Base-by-base conservation (phyloP, 1,284 basidiomycete species). In the Trichosporon sp. region DNA sequence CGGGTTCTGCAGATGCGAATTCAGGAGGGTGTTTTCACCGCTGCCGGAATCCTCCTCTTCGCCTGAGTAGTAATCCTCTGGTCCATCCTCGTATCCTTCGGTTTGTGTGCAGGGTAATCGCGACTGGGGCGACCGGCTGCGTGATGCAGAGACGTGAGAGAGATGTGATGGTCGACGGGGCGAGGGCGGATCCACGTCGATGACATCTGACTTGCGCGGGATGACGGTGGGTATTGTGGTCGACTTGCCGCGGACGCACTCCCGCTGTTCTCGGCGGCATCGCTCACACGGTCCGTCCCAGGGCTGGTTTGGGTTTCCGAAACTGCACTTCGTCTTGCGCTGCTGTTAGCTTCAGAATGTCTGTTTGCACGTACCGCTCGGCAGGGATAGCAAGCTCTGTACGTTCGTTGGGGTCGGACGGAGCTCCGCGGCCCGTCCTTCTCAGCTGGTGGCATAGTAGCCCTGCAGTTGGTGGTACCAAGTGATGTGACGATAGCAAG, bases 241-340 rank as follows among this genome's bases (percentile, higher is more conserved):
- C 4, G 68, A 51, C 56, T 68, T 65, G 26, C 63, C 63, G 11
- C 71, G 71, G 5, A 66, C 19, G 43, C 71, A 72, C 2, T 72
- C 71, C 14, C 71, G 68, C 43, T 65, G 48, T 26, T 72, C 71
- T 10, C 71, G 68, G 40, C 68, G 11, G 32, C 71, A 72, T 2
- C 71, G 68, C 46, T 70, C 67, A 31, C 71, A 72, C 1, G 71
- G 68, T 0, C 71, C 71, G 21, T 72, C 71, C 71, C 71, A 72
- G 1, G 71, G 71, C 40, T 19, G 48, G 51, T 72, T 72, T 1
- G 71, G 71, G 43, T 72, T 69, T 16, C 71, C 71, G 26, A 72
- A 72, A 40, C 63, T 65, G 69, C 71, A 72, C 31, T 72, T 72
- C 26, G 70, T 68, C 51, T 72, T 72, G 51, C 71, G 66, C 71